Percentiles rank a stretch among this genome's conserved stretches.
Conservation (phyloP, 1,139 yeast genomes). For the Eremothecium cymbalariae region DNA sequence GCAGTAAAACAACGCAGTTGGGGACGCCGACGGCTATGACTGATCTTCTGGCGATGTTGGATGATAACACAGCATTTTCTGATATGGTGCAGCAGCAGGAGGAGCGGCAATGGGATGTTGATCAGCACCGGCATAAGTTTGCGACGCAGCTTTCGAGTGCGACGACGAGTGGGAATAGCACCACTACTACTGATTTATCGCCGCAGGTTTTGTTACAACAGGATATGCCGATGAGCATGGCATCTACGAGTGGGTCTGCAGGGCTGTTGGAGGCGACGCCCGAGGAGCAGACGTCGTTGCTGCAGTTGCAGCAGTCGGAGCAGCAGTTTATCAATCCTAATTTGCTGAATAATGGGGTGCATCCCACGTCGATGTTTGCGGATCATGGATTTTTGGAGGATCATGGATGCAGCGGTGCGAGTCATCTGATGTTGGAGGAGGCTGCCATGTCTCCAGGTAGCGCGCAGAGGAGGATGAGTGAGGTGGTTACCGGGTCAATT, state of each 20-base stretch:
- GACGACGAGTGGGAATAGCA: constrained; percentile 3
- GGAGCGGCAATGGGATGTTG: constrained; percentile 3
- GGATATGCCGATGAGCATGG: constrained; percentile 2
- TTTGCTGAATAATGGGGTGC: constrained; percentile 10
- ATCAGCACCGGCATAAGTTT: constrained; percentile 1
- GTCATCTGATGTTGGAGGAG: constrained; percentile 7
- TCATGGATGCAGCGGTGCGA: not conserved
- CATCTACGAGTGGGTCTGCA: not conserved
- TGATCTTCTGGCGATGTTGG: constrained; percentile 23
- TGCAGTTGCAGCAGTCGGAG: constrained; percentile 5
- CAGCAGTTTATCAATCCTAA: constrained; percentile 14
- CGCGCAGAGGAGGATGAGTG: constrained; percentile 19
- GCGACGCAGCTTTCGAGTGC: constrained; percentile 3
- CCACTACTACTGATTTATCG: constrained; percentile 4
- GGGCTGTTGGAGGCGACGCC: constrained; percentile 2
- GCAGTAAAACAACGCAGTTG: constrained; percentile 7
- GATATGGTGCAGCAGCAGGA: constrained; percentile 8
- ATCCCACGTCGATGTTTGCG: constrained; percentile 6
- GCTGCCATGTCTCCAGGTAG: constrained; percentile 7
- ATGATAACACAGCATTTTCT: constrained; percentile 16
- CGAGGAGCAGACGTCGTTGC: constrained; percentile 1
- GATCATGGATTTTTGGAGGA: constrained; percentile 6
- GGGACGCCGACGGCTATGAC: constrained; percentile 25
- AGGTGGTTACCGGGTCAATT: constrained; percentile 15
- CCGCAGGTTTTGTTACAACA: constrained; percentile 5